phyloP scores from a whole-genome alignment of 169 alveolate species.

The Plasmodium coatneyi region DNA sequence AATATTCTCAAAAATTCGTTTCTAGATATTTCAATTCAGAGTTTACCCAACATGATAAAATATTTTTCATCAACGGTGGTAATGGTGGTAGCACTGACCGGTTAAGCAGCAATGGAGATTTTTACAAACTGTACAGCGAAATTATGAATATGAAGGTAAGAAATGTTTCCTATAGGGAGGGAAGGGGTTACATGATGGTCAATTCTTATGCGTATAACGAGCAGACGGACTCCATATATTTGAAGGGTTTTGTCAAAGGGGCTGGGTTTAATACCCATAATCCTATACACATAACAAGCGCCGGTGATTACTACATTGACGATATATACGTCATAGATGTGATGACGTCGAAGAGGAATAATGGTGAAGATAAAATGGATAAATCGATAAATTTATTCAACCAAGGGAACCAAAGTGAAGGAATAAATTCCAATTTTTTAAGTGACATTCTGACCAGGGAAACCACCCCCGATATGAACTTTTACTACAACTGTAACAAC shows the following conservation, averaged over 20 bases:
- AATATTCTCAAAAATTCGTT: slow-evolving; percentile 68
- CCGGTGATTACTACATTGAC: slow-evolving; percentile 82
- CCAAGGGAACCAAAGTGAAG: slow-evolving; percentile 74
- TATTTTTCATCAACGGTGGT: slow-evolving; percentile 56
- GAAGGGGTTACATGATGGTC: slow-evolving; percentile 84
- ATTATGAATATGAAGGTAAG: slow-evolving; percentile 76
- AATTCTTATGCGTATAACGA: slow-evolving; percentile 76
- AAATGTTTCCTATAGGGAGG: slow-evolving; percentile 79
- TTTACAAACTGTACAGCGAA: slow-evolving; percentile 65
- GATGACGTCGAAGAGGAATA: slow-evolving; percentile 56
- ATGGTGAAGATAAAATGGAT: slow-evolving; percentile 24
- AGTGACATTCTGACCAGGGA: slow-evolving; percentile 54
- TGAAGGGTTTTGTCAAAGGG: slow-evolving; percentile 84
- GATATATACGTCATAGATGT: slow-evolving; percentile 77
- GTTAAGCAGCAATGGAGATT: slow-evolving; percentile 29
- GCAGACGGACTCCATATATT: slow-evolving; percentile 46
- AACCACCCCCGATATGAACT: background rate
- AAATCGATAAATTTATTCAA: slow-evolving; percentile 13
- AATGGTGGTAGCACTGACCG: slow-evolving; percentile 27
- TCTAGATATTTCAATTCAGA: slow-evolving; percentile 83
- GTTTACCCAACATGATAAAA: slow-evolving; percentile 80
- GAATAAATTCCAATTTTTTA: slow-evolving; percentile 49
- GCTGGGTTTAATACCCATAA: slow-evolving; percentile 80
- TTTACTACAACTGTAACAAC: background rate
- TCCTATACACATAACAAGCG: slow-evolving; percentile 82